phyloP scores from a whole-genome alignment of 768 basidiomycete species.

The Neoboletus subvelutipes region DNA sequence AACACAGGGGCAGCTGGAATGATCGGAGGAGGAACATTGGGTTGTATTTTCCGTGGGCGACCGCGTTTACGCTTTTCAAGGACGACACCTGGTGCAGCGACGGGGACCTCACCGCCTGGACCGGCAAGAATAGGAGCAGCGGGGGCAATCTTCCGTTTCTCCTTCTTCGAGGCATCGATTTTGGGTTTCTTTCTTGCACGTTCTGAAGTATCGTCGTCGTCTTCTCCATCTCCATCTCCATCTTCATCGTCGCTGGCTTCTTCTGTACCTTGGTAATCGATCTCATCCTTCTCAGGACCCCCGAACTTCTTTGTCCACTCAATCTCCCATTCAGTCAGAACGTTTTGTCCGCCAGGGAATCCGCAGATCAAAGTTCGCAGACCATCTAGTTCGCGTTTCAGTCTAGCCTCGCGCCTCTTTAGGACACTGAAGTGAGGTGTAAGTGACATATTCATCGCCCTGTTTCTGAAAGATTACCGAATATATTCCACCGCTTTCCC shows the following conservation, averaged over 20 bases:
- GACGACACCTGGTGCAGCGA: slow-evolving; percentile 31
- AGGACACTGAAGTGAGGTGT: slow-evolving; percentile 52
- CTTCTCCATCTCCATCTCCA: slow-evolving; percentile 41
- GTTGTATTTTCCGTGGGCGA: slow-evolving; percentile 70
- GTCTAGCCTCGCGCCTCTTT: slow-evolving; percentile 71
- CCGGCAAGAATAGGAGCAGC: slow-evolving; percentile 21
- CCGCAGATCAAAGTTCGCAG: slow-evolving; percentile 65
- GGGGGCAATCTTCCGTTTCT: slow-evolving; percentile 36
- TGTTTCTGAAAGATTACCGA: slow-evolving; percentile 36
- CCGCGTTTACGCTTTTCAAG: slow-evolving; percentile 85
- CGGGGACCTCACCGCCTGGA: slow-evolving; percentile 26
- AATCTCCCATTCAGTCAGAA: slow-evolving; percentile 73
- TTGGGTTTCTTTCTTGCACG: slow-evolving; percentile 66
- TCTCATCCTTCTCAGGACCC: slow-evolving; percentile 71
- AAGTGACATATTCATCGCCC: neutral
- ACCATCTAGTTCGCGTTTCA: slow-evolving; percentile 75
- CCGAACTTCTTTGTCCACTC: slow-evolving; percentile 76
- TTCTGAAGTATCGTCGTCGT: slow-evolving; percentile 40
- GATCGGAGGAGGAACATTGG: slow-evolving; percentile 40
- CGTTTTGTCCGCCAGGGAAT: slow-evolving; percentile 69
- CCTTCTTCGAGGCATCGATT: slow-evolving; percentile 46
- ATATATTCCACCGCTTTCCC: slow-evolving; percentile 93
- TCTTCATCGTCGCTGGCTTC: slow-evolving; percentile 44
- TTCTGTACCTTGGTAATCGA: slow-evolving; percentile 48
- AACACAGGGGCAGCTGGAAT: slow-evolving; percentile 24